Conservation (phyloP, 2,329 filamentous ascomycete genomes). For the Dichotomopilus funicola region DNA sequence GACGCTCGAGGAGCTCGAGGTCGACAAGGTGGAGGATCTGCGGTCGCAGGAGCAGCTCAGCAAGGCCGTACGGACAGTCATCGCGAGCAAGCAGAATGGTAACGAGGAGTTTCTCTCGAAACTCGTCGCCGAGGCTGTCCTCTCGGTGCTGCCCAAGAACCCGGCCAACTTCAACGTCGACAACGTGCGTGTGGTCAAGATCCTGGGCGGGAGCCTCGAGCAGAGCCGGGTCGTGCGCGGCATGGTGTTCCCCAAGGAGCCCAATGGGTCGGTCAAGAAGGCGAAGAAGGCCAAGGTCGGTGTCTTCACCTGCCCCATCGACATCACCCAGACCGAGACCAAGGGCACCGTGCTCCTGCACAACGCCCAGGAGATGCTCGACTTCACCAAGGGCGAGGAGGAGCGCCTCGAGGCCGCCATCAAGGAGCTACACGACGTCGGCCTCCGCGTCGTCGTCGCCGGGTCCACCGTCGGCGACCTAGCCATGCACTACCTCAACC, state of each 20-base stretch:
- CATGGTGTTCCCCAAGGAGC: conserved; percentile 96
- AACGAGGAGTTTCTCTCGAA: conserved; percentile 82
- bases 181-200: conserved; percentile 98
- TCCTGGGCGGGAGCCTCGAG: conserved; percentile 93
- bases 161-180: conserved; percentile 96
- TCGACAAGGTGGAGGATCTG: conserved; percentile 86
- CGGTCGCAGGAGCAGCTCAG: conserved; percentile 74
- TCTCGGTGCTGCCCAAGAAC: conserved; percentile 92
- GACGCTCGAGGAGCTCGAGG: conserved; percentile 76
- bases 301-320: conserved; percentile 93
- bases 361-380: conserved; percentile 97
- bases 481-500: conserved; percentile 95
- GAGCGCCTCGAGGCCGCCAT: conserved; percentile 80
- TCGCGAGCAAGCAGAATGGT: conserved; percentile 94
- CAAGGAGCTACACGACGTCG: conserved; percentile 94
- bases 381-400: conserved; percentile 97
- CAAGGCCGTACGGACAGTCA: conserved; percentile 92
- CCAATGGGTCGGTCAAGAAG: conserved; percentile 89
- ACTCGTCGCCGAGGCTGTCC: conserved; percentile 76
- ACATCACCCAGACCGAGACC: conserved; percentile 93
- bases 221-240: conserved; percentile 93
- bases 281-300: conserved; percentile 89
- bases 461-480: conserved; percentile 93
- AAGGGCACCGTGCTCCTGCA: conserved; percentile 96
- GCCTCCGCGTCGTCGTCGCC: conserved; percentile 83